Conservation (phyloP, 441 rosid species). For the Viola pubescens region DNA sequence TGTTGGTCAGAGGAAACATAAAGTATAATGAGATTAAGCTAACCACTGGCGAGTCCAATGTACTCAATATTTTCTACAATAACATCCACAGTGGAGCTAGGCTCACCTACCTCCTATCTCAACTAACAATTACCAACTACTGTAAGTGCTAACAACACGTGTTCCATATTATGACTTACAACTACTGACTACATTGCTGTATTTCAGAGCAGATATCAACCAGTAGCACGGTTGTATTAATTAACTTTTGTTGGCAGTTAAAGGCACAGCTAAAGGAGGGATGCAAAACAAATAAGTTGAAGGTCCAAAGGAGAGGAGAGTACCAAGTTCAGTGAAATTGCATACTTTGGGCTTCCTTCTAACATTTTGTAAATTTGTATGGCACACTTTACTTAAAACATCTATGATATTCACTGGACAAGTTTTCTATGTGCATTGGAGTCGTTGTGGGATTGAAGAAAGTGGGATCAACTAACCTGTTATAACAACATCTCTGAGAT, state of each 20-base stretch:
- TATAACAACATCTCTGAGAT: conserved; percentile 87
- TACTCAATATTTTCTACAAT: conserved; percentile 5
- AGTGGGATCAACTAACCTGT: conserved; percentile 44
- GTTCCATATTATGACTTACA: no score
- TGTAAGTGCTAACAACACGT: no score
- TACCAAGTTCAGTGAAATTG: no score
- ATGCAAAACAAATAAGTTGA: not conserved
- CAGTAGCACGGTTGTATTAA: not conserved
- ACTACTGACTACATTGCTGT: not conserved
- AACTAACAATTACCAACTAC: not conserved
- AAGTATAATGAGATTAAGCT: not conserved
- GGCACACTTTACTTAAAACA: no score
- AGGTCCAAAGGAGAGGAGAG: not conserved
- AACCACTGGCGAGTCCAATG: conserved; percentile 2
- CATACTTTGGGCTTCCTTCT: no score
- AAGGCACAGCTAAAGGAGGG: not conserved
- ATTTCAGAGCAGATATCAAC: not conserved
- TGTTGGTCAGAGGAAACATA: conserved; percentile 29
- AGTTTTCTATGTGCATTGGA: no score
- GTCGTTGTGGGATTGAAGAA: not conserved
- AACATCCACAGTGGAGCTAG: not conserved
- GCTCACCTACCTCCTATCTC: conserved; percentile 2
- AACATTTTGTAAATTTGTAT: no score
- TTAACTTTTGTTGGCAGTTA: not conserved
- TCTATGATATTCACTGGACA: no score